These are phyloP conservation scores for Paramecium sonneborni DNA, from an alignment of 73 alveolate species.

Conservation along the genomic window DNA sequence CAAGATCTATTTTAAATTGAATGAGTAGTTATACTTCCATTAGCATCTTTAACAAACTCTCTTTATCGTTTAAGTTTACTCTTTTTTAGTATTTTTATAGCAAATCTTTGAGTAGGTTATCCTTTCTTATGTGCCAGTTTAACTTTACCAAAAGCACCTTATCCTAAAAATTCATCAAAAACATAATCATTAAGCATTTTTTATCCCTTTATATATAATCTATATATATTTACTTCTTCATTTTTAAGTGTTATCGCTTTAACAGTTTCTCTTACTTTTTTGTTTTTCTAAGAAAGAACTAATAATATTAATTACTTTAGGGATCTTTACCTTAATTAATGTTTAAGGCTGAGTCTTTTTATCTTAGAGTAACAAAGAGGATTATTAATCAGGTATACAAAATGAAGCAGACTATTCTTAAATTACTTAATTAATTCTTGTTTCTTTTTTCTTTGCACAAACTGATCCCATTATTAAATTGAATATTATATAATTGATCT, in stretches of 20 bases:
- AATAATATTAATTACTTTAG: neutral
- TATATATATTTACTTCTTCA: constrained; percentile 3
- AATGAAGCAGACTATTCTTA: constrained; percentile 10
- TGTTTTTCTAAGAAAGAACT: constrained; percentile 6
- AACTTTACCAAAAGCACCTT: constrained; percentile 67
- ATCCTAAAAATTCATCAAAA: constrained; percentile 57
- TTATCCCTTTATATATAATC: neutral
- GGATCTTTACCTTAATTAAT: neutral
- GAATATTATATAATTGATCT: neutral
- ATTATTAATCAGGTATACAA: neutral
- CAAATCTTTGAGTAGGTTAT: neutral
- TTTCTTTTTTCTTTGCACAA: constrained; percentile 31
- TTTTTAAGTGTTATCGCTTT: neutral
- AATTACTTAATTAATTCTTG: neutral
- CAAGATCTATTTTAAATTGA: constrained; percentile 63
- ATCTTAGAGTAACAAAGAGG: neutral
- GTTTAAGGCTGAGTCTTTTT: neutral
- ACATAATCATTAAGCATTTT: constrained; percentile 65
- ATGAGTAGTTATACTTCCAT: constrained; percentile 71
- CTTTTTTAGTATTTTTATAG: constrained; percentile 55
- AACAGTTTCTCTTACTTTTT: constrained; percentile 44
- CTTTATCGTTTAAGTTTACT: constrained; percentile 58
- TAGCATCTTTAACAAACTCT: constrained; percentile 77
- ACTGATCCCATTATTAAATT: constrained; percentile 45
- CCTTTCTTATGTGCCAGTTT: constrained; percentile 59